Base-by-base conservation (phyloP, 1,284 basidiomycete genomes). In the Laetiporus sulphureus region DNA sequence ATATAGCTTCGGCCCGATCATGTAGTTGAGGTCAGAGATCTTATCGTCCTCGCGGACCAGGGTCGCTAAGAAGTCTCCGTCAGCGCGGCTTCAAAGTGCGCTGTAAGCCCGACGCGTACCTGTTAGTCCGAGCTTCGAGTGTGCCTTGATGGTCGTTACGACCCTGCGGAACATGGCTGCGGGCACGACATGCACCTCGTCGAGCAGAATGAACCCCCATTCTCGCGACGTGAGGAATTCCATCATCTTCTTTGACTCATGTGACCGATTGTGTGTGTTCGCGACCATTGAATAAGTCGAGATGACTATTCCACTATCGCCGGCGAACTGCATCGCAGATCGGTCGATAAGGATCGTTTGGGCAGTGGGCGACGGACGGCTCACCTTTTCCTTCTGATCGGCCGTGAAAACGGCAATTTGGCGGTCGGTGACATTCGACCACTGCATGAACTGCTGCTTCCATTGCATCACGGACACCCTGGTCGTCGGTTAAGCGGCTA, bases 271-370 rank as follows among this genome's bases (percentile, higher is more conserved):
- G 55, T 91, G 87, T 2, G 91, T 92, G 60, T 96, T 96, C 21
- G 94, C 93, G 38, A 97, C 92, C 94, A 98, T 98, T 8, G 93
- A 96, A 61, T 98, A 97, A 4, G 94, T 97, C 32, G 93, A 96
- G 16, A 98, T 85, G 30, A 98, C 93, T 50, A 97, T 95, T 38
- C 94, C 94, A 46, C 92, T 91, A 36, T 91, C 89, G 23, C 91
- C 91, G 5, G 86, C 83, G 65, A 97, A 97, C 88, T 94, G 38
- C 32, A 27, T 29, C 25, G 42, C 51, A 35, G 34, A 25, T 32
- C 23, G 38, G 29, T 19, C 30, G 18, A 30, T n/a, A n/a, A n/a
- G n/a, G n/a, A n/a, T n/a, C n/a, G n/a, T n/a, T n/a, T n/a, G n/a
- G n/a, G n/a, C n/a, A n/a, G n/a, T n/a, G n/a, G 50, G 15, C 16